Base-by-base conservation (phyloP, 2,329 filamentous ascomycete species). In the Cercospora sp. region DNA sequence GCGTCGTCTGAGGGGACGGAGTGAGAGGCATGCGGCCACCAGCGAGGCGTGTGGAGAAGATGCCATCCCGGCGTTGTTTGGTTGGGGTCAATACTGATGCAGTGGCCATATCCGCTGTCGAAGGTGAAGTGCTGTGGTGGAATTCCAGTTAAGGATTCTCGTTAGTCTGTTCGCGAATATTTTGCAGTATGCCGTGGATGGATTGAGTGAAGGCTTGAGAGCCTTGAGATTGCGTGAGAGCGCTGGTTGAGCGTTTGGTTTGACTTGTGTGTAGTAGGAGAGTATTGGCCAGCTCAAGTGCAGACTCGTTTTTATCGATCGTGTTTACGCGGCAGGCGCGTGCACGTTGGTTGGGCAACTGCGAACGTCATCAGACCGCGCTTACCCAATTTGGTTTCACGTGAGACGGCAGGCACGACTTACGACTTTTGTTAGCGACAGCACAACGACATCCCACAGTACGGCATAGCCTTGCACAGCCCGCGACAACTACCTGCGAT, bases 21-120 rank as follows among this genome's bases (percentile, higher is more conserved):
- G 94, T 97, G 79, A 99, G 84, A 75, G 95, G 94, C 86, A 97
- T 94, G 71, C 95, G 92, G 80, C 94, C 93, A 83, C 94, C 94
- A 81, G 94, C 95, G 79, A 94, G 95, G 80, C 93, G 93, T 74
- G 92, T 89, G 74, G 91, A 93, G 85, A 98, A 97, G 77, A 97
- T 87, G 69, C 93, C 93, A 82, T 91, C 89, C 82, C 97, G 94
- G 86, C 92, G 95, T 59, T 61, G 69, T 87, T 97, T 98, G 80
- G 95, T 86, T 69, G 95, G 95, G 70, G 95, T 98, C 77, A 93
- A 91, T 81, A 97, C 89, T 79, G 88, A 84, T 80, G 87, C 83
- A 81, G 90, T 91, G 80, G 94, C 93, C 94, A 98, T 98, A 79
- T 78, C 80, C 79, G 77, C 76, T 74, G 67, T 71, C 74, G 65